A percentile compares a stretch with the other conserved stretches of the same genome.
Conservation (phyloP, 257 asterid species). For the Solanum chiquidenum region DNA sequence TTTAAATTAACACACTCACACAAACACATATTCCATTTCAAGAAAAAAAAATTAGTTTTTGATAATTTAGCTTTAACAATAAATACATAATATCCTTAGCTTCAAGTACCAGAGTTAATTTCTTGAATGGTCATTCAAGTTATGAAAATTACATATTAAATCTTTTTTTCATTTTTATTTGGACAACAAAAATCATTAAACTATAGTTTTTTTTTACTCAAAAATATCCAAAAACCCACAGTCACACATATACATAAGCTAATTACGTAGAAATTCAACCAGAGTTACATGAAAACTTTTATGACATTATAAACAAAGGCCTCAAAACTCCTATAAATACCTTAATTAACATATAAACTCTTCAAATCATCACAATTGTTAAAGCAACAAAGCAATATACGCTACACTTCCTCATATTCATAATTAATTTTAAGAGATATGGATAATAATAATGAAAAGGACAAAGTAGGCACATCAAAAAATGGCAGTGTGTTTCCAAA, state of each 20-base stretch:
- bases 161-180: no score
- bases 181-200: not conserved
- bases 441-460: not conserved
- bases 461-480: not conserved
- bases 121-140: not conserved
- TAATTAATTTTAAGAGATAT: not conserved
- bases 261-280: not conserved
- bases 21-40: not conserved
- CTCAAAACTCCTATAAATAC: not conserved
- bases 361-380: not conserved
- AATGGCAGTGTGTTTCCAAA: not conserved
- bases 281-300: not conserved
- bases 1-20: no score
- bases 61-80: not conserved
- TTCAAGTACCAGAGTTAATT: not conserved
- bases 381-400: not conserved
- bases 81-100: not conserved
- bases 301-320: not conserved
- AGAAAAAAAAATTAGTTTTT: not conserved
- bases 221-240: no score
- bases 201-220: no score
- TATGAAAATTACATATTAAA: no score
- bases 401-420: not conserved
- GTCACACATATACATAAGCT: not conserved
- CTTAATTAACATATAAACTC: not conserved